Base-by-base conservation (phyloP, 1,139 yeast genomes). In the Pichia kudriavzevii region DNA sequence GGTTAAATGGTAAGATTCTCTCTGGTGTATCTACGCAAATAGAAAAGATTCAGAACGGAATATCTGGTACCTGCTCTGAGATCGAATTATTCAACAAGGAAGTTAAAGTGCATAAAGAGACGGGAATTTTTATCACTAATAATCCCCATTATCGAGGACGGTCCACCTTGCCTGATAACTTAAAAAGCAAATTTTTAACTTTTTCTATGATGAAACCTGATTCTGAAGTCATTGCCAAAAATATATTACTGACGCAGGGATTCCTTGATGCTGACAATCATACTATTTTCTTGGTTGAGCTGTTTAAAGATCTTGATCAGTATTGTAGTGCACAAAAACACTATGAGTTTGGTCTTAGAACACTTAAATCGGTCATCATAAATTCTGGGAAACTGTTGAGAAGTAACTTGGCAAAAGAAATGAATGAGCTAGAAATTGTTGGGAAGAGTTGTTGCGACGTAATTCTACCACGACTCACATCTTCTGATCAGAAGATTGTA, bases 141-240 rank as follows among this genome's bases (percentile, higher is more conserved):
- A 91, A 91, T 53, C 97, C 96, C 2, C 81, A 74, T 2, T 91
- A 91, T 54, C 77, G 75, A 17, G 97, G 96, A 0, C 69, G 98
- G 56, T 71, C 82, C 12, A 69, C 69, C 22, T 61, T 91, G 10
- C 98, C 98, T 0, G 95, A 88, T 40, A 91, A 88, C 52, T 61
- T 91, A 58, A 82, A 80, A 53, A 81, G 76, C 49, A 66, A 80
- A 26, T 91, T 88, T 59, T 63, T 94, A 41, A 73, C 79, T 19
- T 78, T 84, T 47, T 72, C 88, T 0, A 79, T 91, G 80, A 67
- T 70, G 9, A 62, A 61, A 19, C 94, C 97, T 0, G 95, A 91
- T 48, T 66, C 68, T 28, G 71, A 66, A 28, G 58, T 67, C 1
- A 91, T 91, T 42, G 78, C 81, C 1, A 84, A 81, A 44, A 87